Evolutionary conservation across 2,329 filamentous ascomycete species (phyloP), one percentile per base, ranked within the genome.

Genomic region (Nemania sp.): DNA sequence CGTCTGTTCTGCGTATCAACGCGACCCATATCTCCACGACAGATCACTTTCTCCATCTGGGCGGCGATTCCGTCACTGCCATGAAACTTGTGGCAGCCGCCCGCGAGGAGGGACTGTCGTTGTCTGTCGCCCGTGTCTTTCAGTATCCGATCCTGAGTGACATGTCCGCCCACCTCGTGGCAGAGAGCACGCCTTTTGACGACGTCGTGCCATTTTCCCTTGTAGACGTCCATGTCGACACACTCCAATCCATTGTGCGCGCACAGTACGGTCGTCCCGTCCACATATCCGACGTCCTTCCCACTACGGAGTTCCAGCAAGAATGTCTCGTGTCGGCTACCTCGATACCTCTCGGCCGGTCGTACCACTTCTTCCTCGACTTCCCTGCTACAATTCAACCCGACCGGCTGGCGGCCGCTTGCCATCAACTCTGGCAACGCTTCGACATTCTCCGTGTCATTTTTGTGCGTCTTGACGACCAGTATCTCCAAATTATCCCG

Each of bases 161-260:
- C 26, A 43, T 31, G 40, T 30, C 40, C 26, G 26, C 24, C 24
- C 24, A 30, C 24, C 24, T 43, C 24, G 26, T 30, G 26, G 17
- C 23, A 20, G 39, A 26, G 23, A 28, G n/a, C 39, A 40, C 36
- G 20, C 19, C 36, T 40, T 40, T 40, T 40, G 36, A 40, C 23
- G 36, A 40, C 36, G 19, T 40, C 36, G 36, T 40, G 39, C 39
- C 39, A 26, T 41, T 41, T 41, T 41, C 39, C 22, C 39, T 41
- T 26, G 39, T 41, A 26, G 39, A 41, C 23, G 39, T 28, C 17
- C 22, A 28, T 41, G 39, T 41, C 40, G 26, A 43, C 24, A 20
- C 26, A 30, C 26, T 43, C 26, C 40, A 31, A 30, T 43, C 24
- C 30, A 41, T 28, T 41, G 14, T 28, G 22, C n/a, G 39, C 22